These are phyloP conservation scores for Rhizopus sp. DNA, from an alignment of 371 early-diverging fungal genomes.

Conservation along the genomic window DNA sequence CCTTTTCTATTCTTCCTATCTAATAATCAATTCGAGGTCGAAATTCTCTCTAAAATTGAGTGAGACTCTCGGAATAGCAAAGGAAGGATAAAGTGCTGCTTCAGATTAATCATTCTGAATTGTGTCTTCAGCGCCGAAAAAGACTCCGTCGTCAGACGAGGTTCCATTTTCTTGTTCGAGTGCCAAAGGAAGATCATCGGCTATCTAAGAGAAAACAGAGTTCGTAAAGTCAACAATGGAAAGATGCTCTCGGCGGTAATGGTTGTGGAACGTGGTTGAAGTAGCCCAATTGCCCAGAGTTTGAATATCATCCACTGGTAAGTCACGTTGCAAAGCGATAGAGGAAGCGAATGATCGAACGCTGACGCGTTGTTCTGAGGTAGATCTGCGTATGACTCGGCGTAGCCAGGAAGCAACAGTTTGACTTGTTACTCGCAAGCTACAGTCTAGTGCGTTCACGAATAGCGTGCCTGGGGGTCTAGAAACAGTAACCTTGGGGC, in stretches of 20 bases:
- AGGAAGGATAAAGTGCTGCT: no score
- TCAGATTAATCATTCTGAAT: no score
- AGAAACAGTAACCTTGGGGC: neutral
- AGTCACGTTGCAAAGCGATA: neutral
- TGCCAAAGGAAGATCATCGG: no score
- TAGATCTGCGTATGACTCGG: neutral
- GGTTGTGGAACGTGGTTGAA: neutral
- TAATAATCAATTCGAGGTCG: no score
- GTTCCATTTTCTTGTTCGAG: no score
- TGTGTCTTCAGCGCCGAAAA: no score
- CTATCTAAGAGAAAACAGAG: neutral
- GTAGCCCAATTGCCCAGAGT: constrained; percentile 4
- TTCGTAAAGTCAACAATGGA: neutral
- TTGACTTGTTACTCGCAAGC: neutral
- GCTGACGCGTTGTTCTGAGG: constrained; percentile 4
- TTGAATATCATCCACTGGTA: constrained; percentile 7
- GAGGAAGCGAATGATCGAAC: constrained; percentile 6
- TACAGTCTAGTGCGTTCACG: neutral
- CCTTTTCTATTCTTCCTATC: no score
- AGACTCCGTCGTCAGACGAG: no score
- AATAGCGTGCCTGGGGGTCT: neutral
- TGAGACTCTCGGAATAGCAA: no score
- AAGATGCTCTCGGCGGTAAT: neutral
- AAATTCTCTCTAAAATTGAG: no score
- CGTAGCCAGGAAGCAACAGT: neutral